phyloP scores from a whole-genome alignment of 345 rosid genomes.

The Camelina hispida region DNA sequence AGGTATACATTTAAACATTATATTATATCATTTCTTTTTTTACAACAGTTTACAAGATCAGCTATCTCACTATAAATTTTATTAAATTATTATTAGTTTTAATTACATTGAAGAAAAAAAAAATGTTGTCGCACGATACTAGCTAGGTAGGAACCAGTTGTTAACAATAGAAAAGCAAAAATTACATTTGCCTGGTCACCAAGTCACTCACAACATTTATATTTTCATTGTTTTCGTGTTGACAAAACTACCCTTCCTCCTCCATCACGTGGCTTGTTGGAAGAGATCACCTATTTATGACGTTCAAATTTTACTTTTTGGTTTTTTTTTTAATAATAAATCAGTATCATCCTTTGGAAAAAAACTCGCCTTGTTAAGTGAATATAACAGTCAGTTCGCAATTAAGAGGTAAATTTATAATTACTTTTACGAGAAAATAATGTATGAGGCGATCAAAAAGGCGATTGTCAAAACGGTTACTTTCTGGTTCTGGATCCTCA shows the following conservation, averaged over 20 bases:
- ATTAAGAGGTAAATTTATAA: too few species aligned
- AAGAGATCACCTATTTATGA: neutral
- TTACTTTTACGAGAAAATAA: too few species aligned
- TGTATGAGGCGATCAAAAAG: too few species aligned
- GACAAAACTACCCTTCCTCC: neutral
- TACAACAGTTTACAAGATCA: too few species aligned
- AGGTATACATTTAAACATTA: neutral
- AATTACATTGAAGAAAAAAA: neutral
- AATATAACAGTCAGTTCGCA: too few species aligned
- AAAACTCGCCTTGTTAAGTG: neutral
- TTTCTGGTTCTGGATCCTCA: too few species aligned
- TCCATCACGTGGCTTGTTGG: constrained; percentile 22
- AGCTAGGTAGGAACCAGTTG: neutral
- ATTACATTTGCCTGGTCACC: neutral
- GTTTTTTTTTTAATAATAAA: neutral
- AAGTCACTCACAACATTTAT: neutral
- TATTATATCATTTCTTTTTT: too few species aligned
- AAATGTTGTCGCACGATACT: neutral
- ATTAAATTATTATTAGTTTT: neutral
- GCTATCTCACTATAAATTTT: too few species aligned
- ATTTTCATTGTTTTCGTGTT: neutral
- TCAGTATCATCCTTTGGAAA: neutral
- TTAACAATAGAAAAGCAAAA: neutral
- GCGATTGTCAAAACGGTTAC: too few species aligned
- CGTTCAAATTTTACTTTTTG: too few species aligned